Base-by-base conservation (phyloP, 2,329 filamentous ascomycete genomes). In the Beauveria brongniartii region DNA sequence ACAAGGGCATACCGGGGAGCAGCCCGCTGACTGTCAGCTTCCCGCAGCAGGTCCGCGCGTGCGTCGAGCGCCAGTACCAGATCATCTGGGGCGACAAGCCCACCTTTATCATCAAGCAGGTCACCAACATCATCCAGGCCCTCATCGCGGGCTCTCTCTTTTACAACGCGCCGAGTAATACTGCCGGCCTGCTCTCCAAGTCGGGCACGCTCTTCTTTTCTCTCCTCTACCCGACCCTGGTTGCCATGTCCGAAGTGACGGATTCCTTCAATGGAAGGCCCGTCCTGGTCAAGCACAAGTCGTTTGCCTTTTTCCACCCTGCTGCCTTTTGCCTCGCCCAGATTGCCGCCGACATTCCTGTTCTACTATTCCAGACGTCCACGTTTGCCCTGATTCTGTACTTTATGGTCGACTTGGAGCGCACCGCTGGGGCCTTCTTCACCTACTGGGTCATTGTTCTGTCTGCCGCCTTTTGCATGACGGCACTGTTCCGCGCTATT, bases 351-450 rank as follows among this genome's bases (percentile, higher is more conserved):
- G 77, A 86, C 56, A 74, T 87, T 14, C 80, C 83, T 0, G 75
- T 87, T 4, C 66, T 85, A 1, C 59, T 85, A 0, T 78, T 86
- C 63, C 86, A 89, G 66, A 75, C 87, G 18, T 77, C 79, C 0
- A 71, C 67, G 0, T 89, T 89, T 64, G 75, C 79, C 2, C 6
- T 89, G 0, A 75, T 85, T 0, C 63, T 85, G 0, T 88, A 88
- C 71, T 89, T 86, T 64, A 86, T 92, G 84, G 85, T 81, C 16
- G 85, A 85, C 5, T 75, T 92, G 1, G 82, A 81, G 1, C 78
- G 85, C n/a, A 83, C 84, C n/a, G 83, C 86, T 0, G 88, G 88
- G 0, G 86, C 87, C 1, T 93, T 87, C 73, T 87, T 89, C 66
- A 86, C 83, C 0, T 86, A 80, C 65, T 87, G 81, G 82, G 62